A percentile compares a stretch with the other conserved stretches of the same genome.
Evolutionary conservation across 176 grass and related monocot genomes (phyloP).

Genomic region (Eremochloa ophiuroides): DNA sequence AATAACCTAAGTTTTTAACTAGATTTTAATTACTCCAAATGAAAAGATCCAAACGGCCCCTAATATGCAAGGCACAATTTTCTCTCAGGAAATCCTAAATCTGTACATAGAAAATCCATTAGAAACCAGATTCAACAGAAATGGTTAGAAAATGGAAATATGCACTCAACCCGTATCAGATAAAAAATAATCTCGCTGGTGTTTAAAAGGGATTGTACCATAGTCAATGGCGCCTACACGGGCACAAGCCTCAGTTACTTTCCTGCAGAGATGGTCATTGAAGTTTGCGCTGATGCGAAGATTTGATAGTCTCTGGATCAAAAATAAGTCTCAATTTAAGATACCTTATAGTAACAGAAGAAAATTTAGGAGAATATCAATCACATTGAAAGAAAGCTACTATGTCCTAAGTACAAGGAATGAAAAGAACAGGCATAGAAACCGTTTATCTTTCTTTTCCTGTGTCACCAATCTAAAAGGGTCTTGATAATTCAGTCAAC

Average conservation of each 20-base stretch:
- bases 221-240: conserved; percentile 64
- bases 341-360: conserved; percentile 7
- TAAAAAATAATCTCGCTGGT: not conserved
- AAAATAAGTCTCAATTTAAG: conserved; percentile 7
- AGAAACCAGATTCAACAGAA: not conserved
- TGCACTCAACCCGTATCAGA: not conserved
- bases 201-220: conserved; percentile 52
- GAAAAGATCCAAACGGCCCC: too few relatives aligned
- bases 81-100: not conserved
- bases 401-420: not conserved
- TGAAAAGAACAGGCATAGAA: not conserved
- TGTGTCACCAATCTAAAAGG: not conserved
- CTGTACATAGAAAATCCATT: not conserved
- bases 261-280: conserved; percentile 96
- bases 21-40: too few relatives aligned
- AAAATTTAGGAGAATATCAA: conserved; percentile 4
- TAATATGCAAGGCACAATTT: conserved; percentile 8
- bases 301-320: conserved; percentile 76
- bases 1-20: too few relatives aligned
- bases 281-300: conserved; percentile 93
- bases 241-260: conserved; percentile 79
- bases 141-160: not conserved
- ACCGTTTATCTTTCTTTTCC: not conserved
- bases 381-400: not conserved
- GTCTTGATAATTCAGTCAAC: not conserved